Percentiles rank a stretch among this genome's conserved stretches.
Evolutionary conservation across 805 yeast genomes (phyloP).

Genomic region (Tetrapisispora taiwanensis): DNA sequence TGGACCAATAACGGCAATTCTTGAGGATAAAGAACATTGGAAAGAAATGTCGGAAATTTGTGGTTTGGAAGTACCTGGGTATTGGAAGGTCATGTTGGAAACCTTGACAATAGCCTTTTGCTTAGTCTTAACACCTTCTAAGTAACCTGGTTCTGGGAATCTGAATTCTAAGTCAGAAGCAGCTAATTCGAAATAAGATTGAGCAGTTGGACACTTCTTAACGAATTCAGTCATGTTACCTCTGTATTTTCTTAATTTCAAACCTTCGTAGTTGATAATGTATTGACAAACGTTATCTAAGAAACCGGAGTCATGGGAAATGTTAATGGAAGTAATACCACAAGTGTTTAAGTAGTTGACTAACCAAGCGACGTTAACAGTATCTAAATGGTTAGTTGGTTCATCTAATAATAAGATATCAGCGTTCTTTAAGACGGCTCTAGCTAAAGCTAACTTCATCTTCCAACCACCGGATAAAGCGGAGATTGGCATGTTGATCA

Average conservation of each 20-base stretch:
- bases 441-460: slow-evolving; percentile 98
- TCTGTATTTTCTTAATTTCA: slow-evolving; percentile 98
- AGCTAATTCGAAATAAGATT: slow-evolving; percentile 96
- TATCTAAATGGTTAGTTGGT: slow-evolving; percentile 99
- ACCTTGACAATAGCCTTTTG: slow-evolving; percentile 99
- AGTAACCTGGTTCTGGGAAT: slow-evolving; percentile 99
- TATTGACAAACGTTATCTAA: slow-evolving; percentile 93
- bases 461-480: slow-evolving; percentile 99
- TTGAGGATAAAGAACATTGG: slow-evolving; percentile 98
- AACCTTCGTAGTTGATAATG: slow-evolving; percentile 99
- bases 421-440: slow-evolving; percentile 98
- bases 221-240: slow-evolving; percentile 99
- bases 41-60: slow-evolving; percentile 84
- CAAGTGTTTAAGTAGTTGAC: slow-evolving; percentile 98
- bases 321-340: slow-evolving; percentile 96
- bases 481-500: slow-evolving; percentile 88
- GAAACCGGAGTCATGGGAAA: slow-evolving; percentile 99
- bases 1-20: slow-evolving; percentile 99
- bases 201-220: slow-evolving; percentile 97
- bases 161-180: slow-evolving; percentile 94
- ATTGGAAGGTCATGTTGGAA: slow-evolving; percentile 95
- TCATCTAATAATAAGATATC: slow-evolving; percentile 96
- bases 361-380: slow-evolving; percentile 99
- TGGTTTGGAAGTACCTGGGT: slow-evolving; percentile 97
- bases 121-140: slow-evolving; percentile 99